phyloP scores from a whole-genome alignment of 2,329 filamentous ascomycete genomes.

The Fusarium hainanense region DNA sequence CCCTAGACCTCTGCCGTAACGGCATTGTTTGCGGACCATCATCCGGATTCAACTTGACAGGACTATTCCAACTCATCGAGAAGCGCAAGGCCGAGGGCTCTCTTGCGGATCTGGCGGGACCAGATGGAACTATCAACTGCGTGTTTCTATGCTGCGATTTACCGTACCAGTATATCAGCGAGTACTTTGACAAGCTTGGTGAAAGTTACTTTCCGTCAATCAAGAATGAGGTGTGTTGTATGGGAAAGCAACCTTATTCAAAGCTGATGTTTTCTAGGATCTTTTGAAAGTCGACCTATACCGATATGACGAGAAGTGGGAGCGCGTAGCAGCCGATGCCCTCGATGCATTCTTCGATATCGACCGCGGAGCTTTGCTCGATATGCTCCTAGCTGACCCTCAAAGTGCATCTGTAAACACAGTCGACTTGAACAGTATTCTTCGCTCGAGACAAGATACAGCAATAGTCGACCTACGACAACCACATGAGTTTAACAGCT shows the following conservation, averaged over 20 bases:
- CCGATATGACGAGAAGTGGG: conserved; percentile 47
- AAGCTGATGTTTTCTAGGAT: conserved; percentile 24
- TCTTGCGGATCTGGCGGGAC: conserved; percentile 56
- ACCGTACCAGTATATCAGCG: conserved; percentile 71
- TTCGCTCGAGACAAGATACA: conserved; percentile 42
- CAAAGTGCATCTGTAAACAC: neutral
- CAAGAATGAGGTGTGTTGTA: conserved; percentile 51
- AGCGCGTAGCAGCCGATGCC: conserved; percentile 31
- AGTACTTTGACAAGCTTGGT: conserved; percentile 68
- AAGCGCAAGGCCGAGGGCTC: conserved; percentile 59
- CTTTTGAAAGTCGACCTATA: conserved; percentile 42
- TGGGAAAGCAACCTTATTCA: too few relatives aligned
- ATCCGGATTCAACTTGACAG: conserved; percentile 67
- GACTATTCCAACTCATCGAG: conserved; percentile 62
- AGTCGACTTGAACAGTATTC: conserved; percentile 8
- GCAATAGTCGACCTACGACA: conserved; percentile 60
- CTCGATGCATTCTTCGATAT: conserved; percentile 28
- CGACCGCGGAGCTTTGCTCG: conserved; percentile 21
- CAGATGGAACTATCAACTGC: conserved; percentile 60
- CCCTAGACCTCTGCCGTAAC: conserved; percentile 65
- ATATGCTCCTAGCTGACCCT: conserved; percentile 17
- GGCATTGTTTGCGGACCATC: conserved; percentile 71
- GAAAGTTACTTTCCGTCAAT: conserved; percentile 61
- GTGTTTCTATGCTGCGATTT: conserved; percentile 72
- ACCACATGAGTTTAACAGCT: conserved; percentile 54